phyloP scores from a whole-genome alignment of 805 yeast species.

The Nakazawaea populi region DNA sequence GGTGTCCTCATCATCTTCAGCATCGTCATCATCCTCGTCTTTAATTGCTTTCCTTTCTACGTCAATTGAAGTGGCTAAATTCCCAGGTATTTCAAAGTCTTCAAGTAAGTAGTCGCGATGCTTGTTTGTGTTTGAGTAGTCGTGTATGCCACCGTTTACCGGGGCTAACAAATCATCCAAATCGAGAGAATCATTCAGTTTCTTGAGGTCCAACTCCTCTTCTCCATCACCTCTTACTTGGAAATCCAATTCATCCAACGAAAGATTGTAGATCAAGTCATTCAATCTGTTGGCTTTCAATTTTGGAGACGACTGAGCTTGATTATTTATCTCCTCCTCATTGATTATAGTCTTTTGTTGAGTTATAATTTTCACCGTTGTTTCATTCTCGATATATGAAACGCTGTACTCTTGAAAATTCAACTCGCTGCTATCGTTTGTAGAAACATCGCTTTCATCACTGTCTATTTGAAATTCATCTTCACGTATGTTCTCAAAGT shows the following conservation, averaged over 20 bases:
- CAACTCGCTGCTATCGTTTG: neutral
- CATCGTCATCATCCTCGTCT: slow-evolving; percentile 1
- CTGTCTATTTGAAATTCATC: slow-evolving; percentile 4
- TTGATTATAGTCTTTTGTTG: slow-evolving; percentile 9
- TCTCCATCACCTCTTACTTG: slow-evolving; percentile 24
- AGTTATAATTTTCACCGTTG: neutral
- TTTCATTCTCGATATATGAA: slow-evolving; percentile 4
- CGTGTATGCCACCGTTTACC: neutral
- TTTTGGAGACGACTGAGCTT: slow-evolving; percentile 10
- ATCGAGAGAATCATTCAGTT: slow-evolving; percentile 2
- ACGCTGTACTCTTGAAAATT: slow-evolving; percentile 11
- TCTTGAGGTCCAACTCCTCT: slow-evolving; percentile 10
- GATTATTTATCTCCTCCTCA: slow-evolving; percentile 6
- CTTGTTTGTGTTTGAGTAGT: neutral
- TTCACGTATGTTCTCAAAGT: slow-evolving; percentile 3
- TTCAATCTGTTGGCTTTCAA: slow-evolving; percentile 23
- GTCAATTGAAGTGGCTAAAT: neutral
- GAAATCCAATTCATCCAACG: slow-evolving; percentile 29
- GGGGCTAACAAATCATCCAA: slow-evolving; percentile 3
- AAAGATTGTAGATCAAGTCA: slow-evolving; percentile 24
- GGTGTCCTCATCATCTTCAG: neutral
- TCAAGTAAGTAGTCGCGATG: neutral
- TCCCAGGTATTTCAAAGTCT: neutral
- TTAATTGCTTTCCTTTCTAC: neutral
- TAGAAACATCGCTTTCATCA: neutral